A percentile compares a stretch with the other conserved stretches of the same genome.
Conservation (phyloP, 2,329 filamentous ascomycete species). For the Aspergillus quadricinctus region DNA sequence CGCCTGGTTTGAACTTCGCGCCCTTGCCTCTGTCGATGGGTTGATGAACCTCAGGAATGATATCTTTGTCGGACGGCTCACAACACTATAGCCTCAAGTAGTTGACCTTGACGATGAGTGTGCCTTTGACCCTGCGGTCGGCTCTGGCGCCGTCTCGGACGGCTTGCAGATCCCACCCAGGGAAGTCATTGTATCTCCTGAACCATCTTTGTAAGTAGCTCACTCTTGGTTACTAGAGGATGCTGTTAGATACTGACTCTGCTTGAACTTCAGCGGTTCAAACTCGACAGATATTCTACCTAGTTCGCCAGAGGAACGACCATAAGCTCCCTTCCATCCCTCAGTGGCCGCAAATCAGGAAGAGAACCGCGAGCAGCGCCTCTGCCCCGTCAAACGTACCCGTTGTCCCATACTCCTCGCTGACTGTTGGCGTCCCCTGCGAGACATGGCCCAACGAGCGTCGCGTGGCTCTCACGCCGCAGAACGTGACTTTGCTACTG, state of each 20-base stretch:
- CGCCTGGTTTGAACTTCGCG: background rate
- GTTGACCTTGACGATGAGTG: constrained; percentile 20
- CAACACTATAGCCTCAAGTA: background rate
- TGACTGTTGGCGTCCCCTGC: constrained; percentile 73
- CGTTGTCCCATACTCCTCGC: constrained; percentile 59
- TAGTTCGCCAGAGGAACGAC: constrained; percentile 7
- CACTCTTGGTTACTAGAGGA: background rate
- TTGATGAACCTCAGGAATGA: background rate
- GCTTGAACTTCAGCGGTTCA: constrained; percentile 12
- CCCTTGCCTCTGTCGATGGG: background rate
- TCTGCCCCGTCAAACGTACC: constrained; percentile 20
- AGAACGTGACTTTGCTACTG: constrained; percentile 74
- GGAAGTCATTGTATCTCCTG: constrained; percentile 15
- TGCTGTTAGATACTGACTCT: constrained; percentile 2
- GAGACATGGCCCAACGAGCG: constrained; percentile 77
- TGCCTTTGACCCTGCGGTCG: constrained; percentile 20
- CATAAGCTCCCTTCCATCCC: constrained; percentile 2
- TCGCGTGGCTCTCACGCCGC: constrained; percentile 77
- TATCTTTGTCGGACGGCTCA: background rate
- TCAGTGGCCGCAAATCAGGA: constrained; percentile 13
- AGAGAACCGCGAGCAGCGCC: constrained; percentile 19
- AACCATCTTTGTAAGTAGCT: constrained; percentile 21
- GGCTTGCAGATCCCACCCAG: constrained; percentile 16
- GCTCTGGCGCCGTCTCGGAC: constrained; percentile 24
- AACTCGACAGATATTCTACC: constrained; percentile 9